Evolutionary conservation across 2,329 filamentous ascomycete species (phyloP).

Genomic region (Hypoxylon sp.): DNA sequence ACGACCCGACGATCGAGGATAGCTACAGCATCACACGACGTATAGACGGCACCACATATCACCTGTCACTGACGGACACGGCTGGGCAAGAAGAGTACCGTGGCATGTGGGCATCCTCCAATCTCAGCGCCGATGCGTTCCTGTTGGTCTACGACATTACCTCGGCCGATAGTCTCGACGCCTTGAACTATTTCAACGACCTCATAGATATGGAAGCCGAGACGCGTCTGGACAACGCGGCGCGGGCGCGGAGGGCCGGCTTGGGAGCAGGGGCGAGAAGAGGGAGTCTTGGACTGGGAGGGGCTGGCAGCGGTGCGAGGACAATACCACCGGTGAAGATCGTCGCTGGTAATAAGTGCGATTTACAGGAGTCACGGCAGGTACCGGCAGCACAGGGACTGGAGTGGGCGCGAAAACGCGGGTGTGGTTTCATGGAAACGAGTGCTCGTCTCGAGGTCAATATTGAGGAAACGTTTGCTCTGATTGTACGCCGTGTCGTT

Average conservation of each 20-base stretch:
- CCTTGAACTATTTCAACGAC: constrained; percentile 83
- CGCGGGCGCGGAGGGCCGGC: constrained; percentile 64
- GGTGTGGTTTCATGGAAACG: constrained; percentile 92
- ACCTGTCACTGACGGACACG: constrained; percentile 84
- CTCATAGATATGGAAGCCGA: constrained; percentile 88
- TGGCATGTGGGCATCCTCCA: constrained; percentile 85
- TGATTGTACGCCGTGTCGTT: constrained; percentile 73
- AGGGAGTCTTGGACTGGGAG: constrained; percentile 49
- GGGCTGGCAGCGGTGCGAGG: constrained; percentile 59
- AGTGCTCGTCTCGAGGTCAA: constrained; percentile 87
- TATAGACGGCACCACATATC: constrained; percentile 85
- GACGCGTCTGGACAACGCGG: constrained; percentile 74
- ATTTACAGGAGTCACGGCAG: constrained; percentile 77
- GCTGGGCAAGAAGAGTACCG: constrained; percentile 93
- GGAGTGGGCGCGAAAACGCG: constrained; percentile 80
- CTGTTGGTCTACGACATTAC: constrained; percentile 92
- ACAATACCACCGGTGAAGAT: constrained; percentile 83
- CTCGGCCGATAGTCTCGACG: constrained; percentile 74
- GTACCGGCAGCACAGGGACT: constrained; percentile 79
- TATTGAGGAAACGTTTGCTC: constrained; percentile 89
- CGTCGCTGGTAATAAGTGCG: constrained; percentile 89
- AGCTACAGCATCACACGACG: constrained; percentile 86
- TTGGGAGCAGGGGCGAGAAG: constrained; percentile 53
- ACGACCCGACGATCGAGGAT: constrained; percentile 86
- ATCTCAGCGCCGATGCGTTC: constrained; percentile 85